phyloP scores from a whole-genome alignment of 176 grass and related monocot genomes.

The Neostapfia colusana region DNA sequence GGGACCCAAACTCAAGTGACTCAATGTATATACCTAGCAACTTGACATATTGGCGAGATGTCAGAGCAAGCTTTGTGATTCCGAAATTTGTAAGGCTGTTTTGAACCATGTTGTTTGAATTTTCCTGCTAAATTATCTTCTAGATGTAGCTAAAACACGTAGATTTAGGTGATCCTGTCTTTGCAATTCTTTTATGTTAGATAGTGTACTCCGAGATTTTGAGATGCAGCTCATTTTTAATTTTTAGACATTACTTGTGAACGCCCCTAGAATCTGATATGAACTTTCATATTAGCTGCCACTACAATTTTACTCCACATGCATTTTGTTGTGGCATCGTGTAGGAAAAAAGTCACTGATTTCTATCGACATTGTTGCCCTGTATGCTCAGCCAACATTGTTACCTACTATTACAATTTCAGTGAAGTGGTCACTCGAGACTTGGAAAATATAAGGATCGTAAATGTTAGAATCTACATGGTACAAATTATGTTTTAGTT shows the following conservation, averaged over 20 bases:
- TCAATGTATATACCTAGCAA: slow-evolving; percentile 42
- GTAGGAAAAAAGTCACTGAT: background rate
- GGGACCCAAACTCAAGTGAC: slow-evolving; percentile 52
- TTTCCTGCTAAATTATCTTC: background rate
- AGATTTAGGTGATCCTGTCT: background rate
- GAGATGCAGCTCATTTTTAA: background rate
- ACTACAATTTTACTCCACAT: background rate
- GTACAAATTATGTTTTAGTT: no score
- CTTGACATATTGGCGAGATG: slow-evolving; percentile 82
- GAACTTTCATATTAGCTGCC: background rate
- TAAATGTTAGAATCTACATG: no score
- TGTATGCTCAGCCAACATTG: background rate
- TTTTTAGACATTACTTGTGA: no score
- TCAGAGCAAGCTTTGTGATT: slow-evolving; percentile 82
- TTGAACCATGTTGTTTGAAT: background rate
- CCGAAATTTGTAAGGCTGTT: slow-evolving; percentile 54
- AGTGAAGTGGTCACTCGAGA: background rate
- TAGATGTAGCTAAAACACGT: background rate
- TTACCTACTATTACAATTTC: background rate
- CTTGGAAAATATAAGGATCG: background rate
- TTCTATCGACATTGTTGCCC: background rate
- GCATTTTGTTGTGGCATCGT: background rate
- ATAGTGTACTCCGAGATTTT: slow-evolving; percentile 2
- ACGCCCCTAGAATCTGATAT: no score
- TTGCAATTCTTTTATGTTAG: background rate